Conservation (phyloP, 768 basidiomycete species). For the Auriscalpium orientale region DNA sequence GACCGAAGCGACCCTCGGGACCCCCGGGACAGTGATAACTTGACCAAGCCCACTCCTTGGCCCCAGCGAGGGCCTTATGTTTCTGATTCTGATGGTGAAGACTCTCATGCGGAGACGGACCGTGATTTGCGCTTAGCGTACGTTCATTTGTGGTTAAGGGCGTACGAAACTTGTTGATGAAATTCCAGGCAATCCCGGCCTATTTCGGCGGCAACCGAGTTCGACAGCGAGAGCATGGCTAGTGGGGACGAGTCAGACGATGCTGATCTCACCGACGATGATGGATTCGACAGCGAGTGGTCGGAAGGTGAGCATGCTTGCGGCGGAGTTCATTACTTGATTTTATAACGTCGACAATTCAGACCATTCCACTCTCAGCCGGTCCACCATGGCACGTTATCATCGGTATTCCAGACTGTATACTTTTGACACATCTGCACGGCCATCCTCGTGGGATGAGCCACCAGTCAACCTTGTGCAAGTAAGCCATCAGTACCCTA, state of each 20-base stretch:
- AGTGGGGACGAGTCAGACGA: conserved; percentile 79
- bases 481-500: neutral
- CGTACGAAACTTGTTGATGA: neutral
- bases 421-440: conserved; percentile 24
- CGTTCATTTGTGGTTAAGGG: conserved; percentile 17
- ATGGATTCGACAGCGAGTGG: conserved; percentile 28
- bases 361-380: no score
- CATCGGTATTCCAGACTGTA: conserved; percentile 43
- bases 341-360: no score
- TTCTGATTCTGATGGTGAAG: conserved; percentile 65
- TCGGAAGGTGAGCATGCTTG: conserved; percentile 45
- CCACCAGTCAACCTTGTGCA: conserved; percentile 37
- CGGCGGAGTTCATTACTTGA: neutral
- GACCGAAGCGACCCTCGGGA: neutral
- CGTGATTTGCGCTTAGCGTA: conserved; percentile 70
- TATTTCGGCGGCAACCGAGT: conserved; percentile 27
- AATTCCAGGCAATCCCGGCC: conserved; percentile 43
- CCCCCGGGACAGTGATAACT: neutral
- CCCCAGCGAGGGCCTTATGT: conserved; percentile 11
- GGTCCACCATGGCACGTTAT: conserved; percentile 23
- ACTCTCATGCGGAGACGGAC: conserved; percentile 53
- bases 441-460: conserved; percentile 37
- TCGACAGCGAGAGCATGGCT: conserved; percentile 42
- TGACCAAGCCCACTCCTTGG: conserved; percentile 7
- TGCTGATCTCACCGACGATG: conserved; percentile 54